Conservation (phyloP, 768 basidiomycete genomes). For the Boletus coccyginus region DNA sequence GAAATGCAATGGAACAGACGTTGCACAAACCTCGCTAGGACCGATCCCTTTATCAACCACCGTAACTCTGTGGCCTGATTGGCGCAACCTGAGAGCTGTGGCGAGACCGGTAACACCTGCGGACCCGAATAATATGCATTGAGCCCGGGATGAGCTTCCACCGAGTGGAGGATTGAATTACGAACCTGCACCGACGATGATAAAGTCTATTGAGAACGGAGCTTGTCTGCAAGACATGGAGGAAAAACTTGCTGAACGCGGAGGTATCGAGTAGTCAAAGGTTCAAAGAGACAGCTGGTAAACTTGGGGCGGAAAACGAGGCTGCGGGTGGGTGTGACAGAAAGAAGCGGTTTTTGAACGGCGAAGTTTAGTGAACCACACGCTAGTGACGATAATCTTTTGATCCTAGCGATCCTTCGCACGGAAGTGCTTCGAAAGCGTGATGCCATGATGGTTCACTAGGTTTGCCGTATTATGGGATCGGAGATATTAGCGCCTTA, state of each 20-base stretch:
- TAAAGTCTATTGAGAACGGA: constrained; percentile 29
- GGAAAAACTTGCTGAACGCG: neutral
- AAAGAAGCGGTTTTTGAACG: constrained; percentile 20
- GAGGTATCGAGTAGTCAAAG: neutral
- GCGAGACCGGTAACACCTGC: constrained; percentile 54
- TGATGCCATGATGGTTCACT: neutral
- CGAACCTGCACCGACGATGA: constrained; percentile 31
- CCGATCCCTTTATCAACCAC: constrained; percentile 53
- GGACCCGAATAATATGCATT: neutral
- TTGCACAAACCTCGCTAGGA: constrained; percentile 36
- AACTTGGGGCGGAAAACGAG: neutral
- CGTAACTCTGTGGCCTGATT: constrained; percentile 57
- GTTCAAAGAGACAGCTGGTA: neutral
- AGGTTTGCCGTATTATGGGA: constrained; percentile 5
- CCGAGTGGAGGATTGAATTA: neutral
- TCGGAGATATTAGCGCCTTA: constrained; percentile 3
- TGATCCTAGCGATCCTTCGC: constrained; percentile 20
- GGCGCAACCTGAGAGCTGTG: constrained; percentile 52
- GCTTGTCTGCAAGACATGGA: constrained; percentile 24
- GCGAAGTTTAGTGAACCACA: neutral
- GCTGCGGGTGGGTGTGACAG: neutral
- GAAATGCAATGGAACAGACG: neutral
- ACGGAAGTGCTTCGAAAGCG: constrained; percentile 12
- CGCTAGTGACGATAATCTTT: constrained; percentile 2
- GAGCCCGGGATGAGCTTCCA: neutral